These are phyloP conservation scores for Pseudonectria foliicola DNA, from an alignment of 2,329 filamentous ascomycete genomes.

Conservation along the genomic window DNA sequence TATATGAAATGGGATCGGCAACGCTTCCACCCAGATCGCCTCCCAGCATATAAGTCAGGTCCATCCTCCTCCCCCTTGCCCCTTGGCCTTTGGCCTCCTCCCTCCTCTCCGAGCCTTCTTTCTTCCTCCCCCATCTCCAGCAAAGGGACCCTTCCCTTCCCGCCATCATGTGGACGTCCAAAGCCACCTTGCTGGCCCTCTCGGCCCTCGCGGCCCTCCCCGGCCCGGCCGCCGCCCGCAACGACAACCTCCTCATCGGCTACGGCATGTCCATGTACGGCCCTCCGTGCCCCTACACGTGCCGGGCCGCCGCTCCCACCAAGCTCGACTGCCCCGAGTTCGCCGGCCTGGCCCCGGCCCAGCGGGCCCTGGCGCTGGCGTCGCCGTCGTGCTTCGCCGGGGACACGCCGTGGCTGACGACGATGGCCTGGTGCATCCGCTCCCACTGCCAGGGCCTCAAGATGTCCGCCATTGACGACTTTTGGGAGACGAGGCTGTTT, in stretches of 20 bases:
- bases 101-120: too few species aligned
- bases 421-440: conserved; percentile 15
- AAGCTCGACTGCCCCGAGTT: conserved; percentile 17
- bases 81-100: too few species aligned
- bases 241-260: conserved; percentile 11
- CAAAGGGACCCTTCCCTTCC: too few species aligned
- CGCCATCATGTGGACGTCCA: too few species aligned
- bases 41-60: too few species aligned
- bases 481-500: conserved; percentile 13
- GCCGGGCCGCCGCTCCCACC: conserved; percentile 7
- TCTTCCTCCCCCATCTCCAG: too few species aligned
- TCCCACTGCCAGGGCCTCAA: conserved; percentile 3
- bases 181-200: too few species aligned
- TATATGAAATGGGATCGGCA: too few species aligned
- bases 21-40: too few species aligned
- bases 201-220: neutral
- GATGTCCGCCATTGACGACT: conserved; percentile 8
- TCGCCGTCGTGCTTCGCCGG: conserved; percentile 11
- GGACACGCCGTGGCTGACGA: conserved; percentile 11
- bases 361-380: conserved; percentile 8
- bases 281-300: conserved; percentile 10
- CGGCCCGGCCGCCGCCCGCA: neutral
- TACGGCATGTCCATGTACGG: conserved; percentile 11
- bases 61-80: too few species aligned
- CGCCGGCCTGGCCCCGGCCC: conserved; percentile 10